Evolutionary conservation across 805 yeast species (phyloP), one percentile per base, ranked within the genome.

Genomic region (Candida silvicultrix): DNA sequence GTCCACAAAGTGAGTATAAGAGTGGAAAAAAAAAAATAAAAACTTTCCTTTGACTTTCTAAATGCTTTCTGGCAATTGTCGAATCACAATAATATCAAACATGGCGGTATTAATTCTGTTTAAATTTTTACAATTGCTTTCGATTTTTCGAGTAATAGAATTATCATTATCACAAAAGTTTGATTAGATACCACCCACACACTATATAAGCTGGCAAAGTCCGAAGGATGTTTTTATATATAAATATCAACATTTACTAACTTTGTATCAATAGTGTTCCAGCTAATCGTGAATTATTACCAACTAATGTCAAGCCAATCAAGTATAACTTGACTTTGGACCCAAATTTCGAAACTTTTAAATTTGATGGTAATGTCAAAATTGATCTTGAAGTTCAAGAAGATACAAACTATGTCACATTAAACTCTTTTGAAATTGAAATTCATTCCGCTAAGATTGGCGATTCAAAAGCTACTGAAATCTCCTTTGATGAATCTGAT

Each of bases 321-420:
- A 86, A 85, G 65, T 92, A 94, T 62, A 77, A 80, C 45, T 63
- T 94, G 31, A 73, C 80, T 18, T 67, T 81, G 45, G 83, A 81
- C 56, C 89, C 95, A 35, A 58, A 70, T 54, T 74, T 82, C 48
- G 70, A 70, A 41, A 73, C 74, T 11, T 81, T 81, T 70, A 80
- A 75, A 47, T 83, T 78, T 56, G 65, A 68, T 41, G 89, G 88
- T 56, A 63, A 62, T 28, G 78, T 73, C 50, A 65, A 68, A 42
- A 79, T 83, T 54, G 80, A 77, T 43, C 68, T 83, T 53, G 64
- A 68, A 38, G 80, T 81, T 40, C 68, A 71, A 38, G 81, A 78
- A 49, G 53, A 60, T 31, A 63, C 79, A 36, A 61, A 71, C 49
- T 60, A 59, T 23, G 70, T 83, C 47, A 68, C 74, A 22, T 68